Evolutionary conservation across 1,284 basidiomycete species (phyloP).

Genomic region (Ustilago lituana): DNA sequence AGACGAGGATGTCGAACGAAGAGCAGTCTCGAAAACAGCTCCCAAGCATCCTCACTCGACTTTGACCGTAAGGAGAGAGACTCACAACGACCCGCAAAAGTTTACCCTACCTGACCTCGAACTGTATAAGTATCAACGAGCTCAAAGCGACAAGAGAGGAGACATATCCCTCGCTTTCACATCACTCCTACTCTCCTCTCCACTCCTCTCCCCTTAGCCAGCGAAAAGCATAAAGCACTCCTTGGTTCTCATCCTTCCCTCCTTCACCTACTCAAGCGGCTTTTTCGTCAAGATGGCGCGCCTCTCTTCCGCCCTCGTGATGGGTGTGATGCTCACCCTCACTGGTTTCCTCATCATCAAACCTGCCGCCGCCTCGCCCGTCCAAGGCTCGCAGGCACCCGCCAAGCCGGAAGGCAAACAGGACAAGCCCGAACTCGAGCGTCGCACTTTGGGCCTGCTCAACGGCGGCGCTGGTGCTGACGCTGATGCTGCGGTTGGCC

Average conservation of each 20-base stretch:
- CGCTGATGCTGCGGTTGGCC: neutral
- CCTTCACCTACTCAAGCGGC: conserved; percentile 1
- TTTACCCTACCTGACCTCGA: too few relatives aligned
- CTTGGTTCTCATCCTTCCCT: neutral
- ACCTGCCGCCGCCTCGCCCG: conserved; percentile 9
- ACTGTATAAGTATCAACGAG: conserved; percentile 15
- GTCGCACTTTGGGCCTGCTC: conserved; percentile 7
- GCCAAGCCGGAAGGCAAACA: conserved; percentile 3
- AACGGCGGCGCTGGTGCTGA: neutral
- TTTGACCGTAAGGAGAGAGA: too few relatives aligned
- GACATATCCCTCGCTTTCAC: too few relatives aligned
- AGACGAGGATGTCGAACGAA: too few relatives aligned
- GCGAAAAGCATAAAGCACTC: too few relatives aligned
- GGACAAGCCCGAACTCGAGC: conserved; percentile 6
- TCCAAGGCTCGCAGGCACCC: neutral
- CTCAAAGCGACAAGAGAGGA: neutral
- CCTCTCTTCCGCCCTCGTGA: conserved; percentile 17
- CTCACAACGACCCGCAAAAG: neutral
- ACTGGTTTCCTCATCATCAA: conserved; percentile 7
- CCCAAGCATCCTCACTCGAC: too few relatives aligned
- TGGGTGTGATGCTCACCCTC: conserved; percentile 32
- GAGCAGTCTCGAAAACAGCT: neutral
- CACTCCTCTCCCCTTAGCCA: too few relatives aligned
- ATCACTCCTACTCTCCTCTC: neutral
- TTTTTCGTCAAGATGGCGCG: conserved; percentile 21